Conservation (phyloP, 2,329 filamentous ascomycete species). For the Colletotrichum sp. region DNA sequence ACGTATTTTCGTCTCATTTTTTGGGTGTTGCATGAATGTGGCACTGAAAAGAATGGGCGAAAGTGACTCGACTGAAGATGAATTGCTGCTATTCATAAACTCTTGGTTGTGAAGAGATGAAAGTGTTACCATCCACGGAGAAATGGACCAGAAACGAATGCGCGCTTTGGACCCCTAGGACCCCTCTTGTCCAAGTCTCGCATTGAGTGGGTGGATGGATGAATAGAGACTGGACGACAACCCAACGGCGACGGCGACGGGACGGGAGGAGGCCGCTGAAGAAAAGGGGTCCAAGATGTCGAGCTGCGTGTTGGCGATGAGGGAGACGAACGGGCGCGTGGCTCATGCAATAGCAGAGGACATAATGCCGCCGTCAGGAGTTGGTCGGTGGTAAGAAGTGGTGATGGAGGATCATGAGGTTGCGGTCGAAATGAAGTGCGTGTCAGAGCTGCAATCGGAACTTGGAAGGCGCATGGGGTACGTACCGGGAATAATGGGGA, state of each 20-base stretch:
- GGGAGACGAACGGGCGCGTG: neutral
- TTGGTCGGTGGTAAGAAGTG: neutral
- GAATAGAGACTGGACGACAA: neutral
- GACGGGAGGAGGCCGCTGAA: neutral
- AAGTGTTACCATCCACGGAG: neutral
- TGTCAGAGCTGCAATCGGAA: conserved; percentile 6
- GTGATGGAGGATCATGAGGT: neutral
- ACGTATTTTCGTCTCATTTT: conserved; percentile 5
- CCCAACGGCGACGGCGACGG: neutral
- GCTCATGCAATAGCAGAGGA: neutral
- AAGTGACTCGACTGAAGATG: neutral
- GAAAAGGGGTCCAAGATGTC: neutral
- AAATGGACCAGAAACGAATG: neutral
- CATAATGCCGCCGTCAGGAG: neutral
- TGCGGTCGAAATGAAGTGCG: neutral
- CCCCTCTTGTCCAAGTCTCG: neutral
- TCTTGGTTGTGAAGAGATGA: neutral
- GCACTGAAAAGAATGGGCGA: neutral
- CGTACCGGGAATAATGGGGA: neutral
- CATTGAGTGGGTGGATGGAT: neutral
- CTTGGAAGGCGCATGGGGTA: conserved; percentile 7
- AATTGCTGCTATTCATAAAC: neutral
- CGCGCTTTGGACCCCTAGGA: neutral
- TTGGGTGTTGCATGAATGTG: neutral
- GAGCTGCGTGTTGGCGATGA: neutral